These are phyloP conservation scores for Flaveria robusta DNA, from an alignment of 129 eudicot species.

Conservation along the genomic window DNA sequence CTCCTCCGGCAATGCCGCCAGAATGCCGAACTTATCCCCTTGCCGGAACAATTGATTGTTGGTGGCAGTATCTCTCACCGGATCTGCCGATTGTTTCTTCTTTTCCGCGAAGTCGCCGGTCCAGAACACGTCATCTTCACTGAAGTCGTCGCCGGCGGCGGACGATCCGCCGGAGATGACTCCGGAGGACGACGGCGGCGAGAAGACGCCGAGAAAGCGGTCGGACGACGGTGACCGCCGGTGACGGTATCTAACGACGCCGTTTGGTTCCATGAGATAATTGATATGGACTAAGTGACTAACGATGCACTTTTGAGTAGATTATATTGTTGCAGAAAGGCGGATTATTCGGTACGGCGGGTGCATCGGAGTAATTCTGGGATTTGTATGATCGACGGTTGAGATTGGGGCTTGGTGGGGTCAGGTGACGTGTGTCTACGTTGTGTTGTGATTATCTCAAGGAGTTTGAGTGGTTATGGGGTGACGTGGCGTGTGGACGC, in stretches of 20 bases:
- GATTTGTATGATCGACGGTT: slow-evolving; percentile 20
- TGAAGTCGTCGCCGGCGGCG: slow-evolving; percentile 59
- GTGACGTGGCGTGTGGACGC: slow-evolving; percentile 42
- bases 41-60: slow-evolving; percentile 34
- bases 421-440: slow-evolving; percentile 8
- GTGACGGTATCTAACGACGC: slow-evolving; percentile 54
- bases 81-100: slow-evolving; percentile 29
- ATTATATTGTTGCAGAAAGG: slow-evolving; percentile 33
- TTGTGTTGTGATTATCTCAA: slow-evolving; percentile 25
- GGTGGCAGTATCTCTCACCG: slow-evolving; percentile 14
- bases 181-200: slow-evolving; percentile 51
- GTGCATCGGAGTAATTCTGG: not conserved
- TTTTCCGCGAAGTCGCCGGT: slow-evolving; percentile 56
- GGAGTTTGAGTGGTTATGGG: not conserved
- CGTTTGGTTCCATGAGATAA: slow-evolving; percentile 51
- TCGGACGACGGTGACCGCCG: slow-evolving; percentile 74
- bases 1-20: slow-evolving; percentile 65
- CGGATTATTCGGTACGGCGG: slow-evolving; percentile 17
- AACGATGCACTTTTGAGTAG: slow-evolving; percentile 13
- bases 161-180: slow-evolving; percentile 41
- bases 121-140: slow-evolving; percentile 80
- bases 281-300: not conserved
- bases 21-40: slow-evolving; percentile 64
- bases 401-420: slow-evolving; percentile 1
- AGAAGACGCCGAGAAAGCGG: slow-evolving; percentile 63